phyloP scores from a whole-genome alignment of 2,329 filamentous ascomycete species.

The Aspergillus clavatus region DNA sequence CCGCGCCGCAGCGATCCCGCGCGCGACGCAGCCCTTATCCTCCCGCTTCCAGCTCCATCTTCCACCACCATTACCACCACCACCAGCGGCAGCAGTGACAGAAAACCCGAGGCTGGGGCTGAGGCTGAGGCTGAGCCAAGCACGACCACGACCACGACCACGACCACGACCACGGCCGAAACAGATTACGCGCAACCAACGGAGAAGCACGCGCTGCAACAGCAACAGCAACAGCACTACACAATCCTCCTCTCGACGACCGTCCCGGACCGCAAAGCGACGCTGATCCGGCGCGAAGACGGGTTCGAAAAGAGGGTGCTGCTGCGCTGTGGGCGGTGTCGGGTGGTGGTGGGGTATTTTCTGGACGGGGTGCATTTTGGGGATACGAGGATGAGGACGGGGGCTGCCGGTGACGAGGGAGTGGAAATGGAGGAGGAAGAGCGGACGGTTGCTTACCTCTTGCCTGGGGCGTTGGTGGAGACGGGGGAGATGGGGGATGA shows the following conservation, averaged over 20 bases:
- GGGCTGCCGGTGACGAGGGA: background rate
- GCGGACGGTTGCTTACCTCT: slow-evolving; percentile 51
- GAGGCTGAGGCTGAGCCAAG: no score
- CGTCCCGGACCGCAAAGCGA: slow-evolving; percentile 44
- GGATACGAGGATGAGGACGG: slow-evolving; percentile 4
- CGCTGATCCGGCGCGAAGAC: slow-evolving; percentile 53
- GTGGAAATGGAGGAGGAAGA: slow-evolving; percentile 26
- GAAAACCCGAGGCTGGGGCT: no score
- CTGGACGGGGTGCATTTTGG: slow-evolving; percentile 51
- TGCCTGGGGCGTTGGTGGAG: slow-evolving; percentile 55
- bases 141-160: background rate
- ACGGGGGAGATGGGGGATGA: slow-evolving; percentile 52
- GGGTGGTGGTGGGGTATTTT: slow-evolving; percentile 58
- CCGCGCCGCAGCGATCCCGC: slow-evolving; percentile 49
- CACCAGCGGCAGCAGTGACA: background rate
- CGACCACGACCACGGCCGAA: background rate
- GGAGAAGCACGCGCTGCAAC: slow-evolving; percentile 14
- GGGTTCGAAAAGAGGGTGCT: slow-evolving; percentile 64
- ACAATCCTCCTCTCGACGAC: slow-evolving; percentile 52
- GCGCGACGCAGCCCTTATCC: slow-evolving; percentile 54
- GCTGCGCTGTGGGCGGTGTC: slow-evolving; percentile 57
- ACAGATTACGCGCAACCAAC: slow-evolving; percentile 16
- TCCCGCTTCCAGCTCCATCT: slow-evolving; percentile 50
- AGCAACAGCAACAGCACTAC: slow-evolving; percentile 27
- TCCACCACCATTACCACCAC: slow-evolving; percentile 5